Percentiles rank a stretch among this genome's conserved stretches.
phyloP scores from a whole-genome alignment of 768 basidiomycete genomes.

The Termitomyces heimii region DNA sequence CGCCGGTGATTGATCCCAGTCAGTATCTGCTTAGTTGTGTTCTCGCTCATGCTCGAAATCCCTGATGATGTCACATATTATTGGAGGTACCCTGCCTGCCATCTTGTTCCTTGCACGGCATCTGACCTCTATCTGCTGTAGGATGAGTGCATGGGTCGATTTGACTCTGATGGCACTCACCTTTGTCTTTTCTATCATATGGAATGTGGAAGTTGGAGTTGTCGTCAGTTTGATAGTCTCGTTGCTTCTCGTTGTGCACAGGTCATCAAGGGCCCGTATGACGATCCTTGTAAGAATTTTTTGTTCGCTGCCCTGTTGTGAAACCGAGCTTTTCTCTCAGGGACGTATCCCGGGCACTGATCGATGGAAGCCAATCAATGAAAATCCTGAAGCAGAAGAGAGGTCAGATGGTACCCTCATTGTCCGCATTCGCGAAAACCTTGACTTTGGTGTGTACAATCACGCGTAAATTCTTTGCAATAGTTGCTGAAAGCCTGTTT shows the following conservation, averaged over 20 bases:
- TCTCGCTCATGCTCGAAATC: slow-evolving; percentile 75
- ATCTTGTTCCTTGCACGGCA: not conserved
- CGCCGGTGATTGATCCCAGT: not conserved
- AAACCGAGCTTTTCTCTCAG: slow-evolving; percentile 25
- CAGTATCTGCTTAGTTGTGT: slow-evolving; percentile 83
- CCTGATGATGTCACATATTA: slow-evolving; percentile 86
- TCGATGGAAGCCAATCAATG: slow-evolving; percentile 85
- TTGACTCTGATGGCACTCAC: slow-evolving; percentile 83
- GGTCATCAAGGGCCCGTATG: slow-evolving; percentile 86
- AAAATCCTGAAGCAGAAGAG: slow-evolving; percentile 81
- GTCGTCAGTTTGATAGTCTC: slow-evolving; percentile 86
- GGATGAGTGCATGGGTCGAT: slow-evolving; percentile 93
- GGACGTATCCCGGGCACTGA: slow-evolving; percentile 87
- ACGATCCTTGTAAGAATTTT: slow-evolving; percentile 66
- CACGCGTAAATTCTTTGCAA: not conserved
- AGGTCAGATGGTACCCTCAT: slow-evolving; percentile 79
- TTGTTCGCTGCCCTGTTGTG: not conserved
- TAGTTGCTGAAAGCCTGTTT: not conserved
- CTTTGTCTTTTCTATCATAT: slow-evolving; percentile 81
- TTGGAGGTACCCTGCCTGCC: slow-evolving; percentile 51
- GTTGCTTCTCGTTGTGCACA: slow-evolving; percentile 82
- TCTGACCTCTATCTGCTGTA: slow-evolving; percentile 17
- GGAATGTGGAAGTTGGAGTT: slow-evolving; percentile 90
- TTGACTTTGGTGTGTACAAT: slow-evolving; percentile 76
- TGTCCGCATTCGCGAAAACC: slow-evolving; percentile 80